Evolutionary conservation across 345 rosid genomes (phyloP), one percentile per base, ranked within the genome.

Genomic region (Tarenaya hassleriana): DNA sequence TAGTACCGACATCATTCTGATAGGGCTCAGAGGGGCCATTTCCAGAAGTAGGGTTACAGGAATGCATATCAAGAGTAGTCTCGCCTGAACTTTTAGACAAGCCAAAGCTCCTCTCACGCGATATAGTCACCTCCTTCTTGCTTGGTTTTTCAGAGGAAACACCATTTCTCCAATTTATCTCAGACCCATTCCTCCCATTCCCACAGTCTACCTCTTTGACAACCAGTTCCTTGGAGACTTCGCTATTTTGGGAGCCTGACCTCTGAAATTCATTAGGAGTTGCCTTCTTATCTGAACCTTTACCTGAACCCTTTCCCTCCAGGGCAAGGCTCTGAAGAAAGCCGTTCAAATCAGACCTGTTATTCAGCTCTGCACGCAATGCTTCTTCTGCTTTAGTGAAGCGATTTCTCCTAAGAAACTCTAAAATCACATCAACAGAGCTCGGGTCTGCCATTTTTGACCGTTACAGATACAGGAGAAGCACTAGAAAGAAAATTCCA

Each of bases 381-480:
- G 96, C 95, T 43, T 86, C 87, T 83, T 90, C 98, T 34, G 98
- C 96, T 76, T 84, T 75, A 1, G 77, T 72, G 61, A 91, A 84
- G 29, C 50, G 77, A 73, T 86, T 86, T 56, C 58, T 80, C 76
- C 74, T 64, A 64, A 91, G 55, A 71, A 82, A 91, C 12, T 82
- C 86, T 60, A 91, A 65, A 68, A 91, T 84, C 55, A 70, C 75
- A 32, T 91, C 92, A 41, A 82, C 66, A 3, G 84, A 76, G 63
- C 74, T 52, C 7, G 73, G 18, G 32, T 84, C 88, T 41, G 74
- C 82, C 98, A 91, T 87, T 34, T 14, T 61, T 48, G 56, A 65
- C 64, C 33, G 33, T 60, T 52, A 55, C 9, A 44, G 29, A 58
- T 39, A 47, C 11, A 58, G 43, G 52, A 56, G 54, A 41, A 38